phyloP scores from a whole-genome alignment of 75 land plant species.

The Chamaecyparis obtusa region DNA sequence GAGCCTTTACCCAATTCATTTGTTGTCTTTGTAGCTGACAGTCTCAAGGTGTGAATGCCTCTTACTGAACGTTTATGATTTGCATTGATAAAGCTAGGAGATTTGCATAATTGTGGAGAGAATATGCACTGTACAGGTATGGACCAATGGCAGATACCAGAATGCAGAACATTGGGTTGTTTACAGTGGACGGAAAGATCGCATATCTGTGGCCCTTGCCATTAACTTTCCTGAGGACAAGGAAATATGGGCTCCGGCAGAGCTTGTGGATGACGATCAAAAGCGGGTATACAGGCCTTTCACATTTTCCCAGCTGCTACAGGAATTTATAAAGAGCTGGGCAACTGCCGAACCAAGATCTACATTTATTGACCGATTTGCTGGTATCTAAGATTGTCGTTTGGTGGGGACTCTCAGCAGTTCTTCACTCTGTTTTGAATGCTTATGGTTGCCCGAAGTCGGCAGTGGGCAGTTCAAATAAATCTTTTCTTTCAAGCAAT shows the following conservation, averaged over 20 bases:
- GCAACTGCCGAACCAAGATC: no score
- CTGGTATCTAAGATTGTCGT: no score
- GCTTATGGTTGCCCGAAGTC: no score
- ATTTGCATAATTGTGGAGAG: constrained; percentile 5
- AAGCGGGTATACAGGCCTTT: constrained; percentile 35
- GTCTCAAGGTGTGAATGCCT: background rate
- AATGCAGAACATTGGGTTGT: constrained; percentile 48
- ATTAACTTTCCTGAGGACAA: constrained; percentile 51
- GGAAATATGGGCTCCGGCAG: constrained; percentile 41
- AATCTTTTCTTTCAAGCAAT: no score
- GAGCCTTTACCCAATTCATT: no score
- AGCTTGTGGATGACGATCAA: constrained; percentile 31
- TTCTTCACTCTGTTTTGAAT: no score
- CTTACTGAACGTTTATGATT: background rate
- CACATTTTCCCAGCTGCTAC: constrained; percentile 10
- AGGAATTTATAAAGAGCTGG: no score
- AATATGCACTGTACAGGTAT: constrained; percentile 44
- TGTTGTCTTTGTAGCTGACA: no score
- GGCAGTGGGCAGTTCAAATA: no score
- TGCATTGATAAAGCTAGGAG: background rate
- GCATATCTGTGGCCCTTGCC: constrained; percentile 42
- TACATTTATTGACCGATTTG: no score
- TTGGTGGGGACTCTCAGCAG: no score
- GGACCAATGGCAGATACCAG: constrained; percentile 44
- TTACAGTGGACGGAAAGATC: background rate